These are phyloP conservation scores for Blastobotrys serpentis DNA, from an alignment of 1,139 yeast species.

Conservation along the genomic window DNA sequence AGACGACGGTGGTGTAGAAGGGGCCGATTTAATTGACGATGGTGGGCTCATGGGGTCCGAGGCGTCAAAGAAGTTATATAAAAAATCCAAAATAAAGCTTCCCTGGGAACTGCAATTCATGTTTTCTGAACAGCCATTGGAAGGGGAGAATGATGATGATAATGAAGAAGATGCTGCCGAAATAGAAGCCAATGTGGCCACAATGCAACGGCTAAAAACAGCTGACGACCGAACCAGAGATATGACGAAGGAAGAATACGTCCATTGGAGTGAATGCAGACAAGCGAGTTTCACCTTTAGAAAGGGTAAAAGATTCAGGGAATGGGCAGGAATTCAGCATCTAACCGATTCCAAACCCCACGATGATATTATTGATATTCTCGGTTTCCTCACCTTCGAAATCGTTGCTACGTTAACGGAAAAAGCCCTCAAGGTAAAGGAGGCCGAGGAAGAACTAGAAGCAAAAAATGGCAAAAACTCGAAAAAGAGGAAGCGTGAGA, in stretches of 20 bases:
- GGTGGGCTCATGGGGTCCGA: slow-evolving; percentile 40
- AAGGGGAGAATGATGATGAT: slow-evolving; percentile 74
- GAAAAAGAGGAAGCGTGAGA: slow-evolving; percentile 43
- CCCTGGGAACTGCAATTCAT: slow-evolving; percentile 96
- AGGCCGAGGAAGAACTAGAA: slow-evolving; percentile 55
- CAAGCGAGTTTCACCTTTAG: slow-evolving; percentile 96
- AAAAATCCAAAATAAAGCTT: slow-evolving; percentile 75
- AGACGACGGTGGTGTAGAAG: slow-evolving; percentile 78
- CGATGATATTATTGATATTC: slow-evolving; percentile 93
- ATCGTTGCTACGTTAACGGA: slow-evolving; percentile 94
- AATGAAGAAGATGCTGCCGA: slow-evolving; percentile 77
- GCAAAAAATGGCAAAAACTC: slow-evolving; percentile 35
- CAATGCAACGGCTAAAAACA: slow-evolving; percentile 79
- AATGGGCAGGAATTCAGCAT: slow-evolving; percentile 89
- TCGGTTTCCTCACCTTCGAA: slow-evolving; percentile 94
- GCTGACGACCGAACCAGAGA: slow-evolving; percentile 92
- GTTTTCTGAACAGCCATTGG: slow-evolving; percentile 88
- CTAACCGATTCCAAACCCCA: slow-evolving; percentile 88
- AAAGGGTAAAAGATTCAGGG: slow-evolving; percentile 87
- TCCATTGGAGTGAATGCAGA: slow-evolving; percentile 98
- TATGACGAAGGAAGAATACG: slow-evolving; percentile 97
- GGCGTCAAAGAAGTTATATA: slow-evolving; percentile 59
- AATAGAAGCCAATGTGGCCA: slow-evolving; percentile 84
- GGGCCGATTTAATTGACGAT: slow-evolving; percentile 54
- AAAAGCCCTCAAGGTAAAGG: slow-evolving; percentile 80